These are phyloP conservation scores for Fusarium acutatum DNA, from an alignment of 2,329 filamentous ascomycete genomes.

Conservation along the genomic window DNA sequence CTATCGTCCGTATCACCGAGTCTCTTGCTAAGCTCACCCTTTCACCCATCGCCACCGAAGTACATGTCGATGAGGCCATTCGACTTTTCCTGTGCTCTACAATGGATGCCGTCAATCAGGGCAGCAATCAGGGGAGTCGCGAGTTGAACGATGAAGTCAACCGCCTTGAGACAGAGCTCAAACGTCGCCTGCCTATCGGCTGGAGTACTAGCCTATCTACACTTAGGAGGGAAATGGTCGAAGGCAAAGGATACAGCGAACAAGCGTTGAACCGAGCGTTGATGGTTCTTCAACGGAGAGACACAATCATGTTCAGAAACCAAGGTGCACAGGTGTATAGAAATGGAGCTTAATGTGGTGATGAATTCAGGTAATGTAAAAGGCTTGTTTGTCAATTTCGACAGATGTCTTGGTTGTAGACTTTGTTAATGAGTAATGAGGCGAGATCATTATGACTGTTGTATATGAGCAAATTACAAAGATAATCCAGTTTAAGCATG, in stretches of 20 bases:
- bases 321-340: conserved; percentile 79
- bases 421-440: conserved; percentile 37
- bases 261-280: conserved; percentile 84
- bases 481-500: background rate
- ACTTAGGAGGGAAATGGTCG: conserved; percentile 88
- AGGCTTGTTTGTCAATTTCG: conserved; percentile 16
- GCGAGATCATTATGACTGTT: conserved; percentile 12
- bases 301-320: conserved; percentile 84
- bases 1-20: conserved; percentile 96
- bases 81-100: conserved; percentile 94
- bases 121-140: conserved; percentile 81
- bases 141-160: conserved; percentile 90
- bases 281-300: conserved; percentile 84
- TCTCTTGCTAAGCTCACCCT: conserved; percentile 91
- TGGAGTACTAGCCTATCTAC: conserved; percentile 94
- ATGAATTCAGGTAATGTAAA: conserved; percentile 16
- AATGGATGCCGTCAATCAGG: conserved; percentile 97
- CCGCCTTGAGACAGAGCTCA: conserved; percentile 88
- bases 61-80: conserved; percentile 96
- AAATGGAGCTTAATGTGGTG: conserved; percentile 66
- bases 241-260: conserved; percentile 89
- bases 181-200: conserved; percentile 87
- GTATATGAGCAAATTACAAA: conserved; percentile 8
- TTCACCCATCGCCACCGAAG: conserved; percentile 84
- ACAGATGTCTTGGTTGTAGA: conserved; percentile 23